phyloP scores from a whole-genome alignment of 176 grass and related monocot genomes.

The Poa annua region DNA sequence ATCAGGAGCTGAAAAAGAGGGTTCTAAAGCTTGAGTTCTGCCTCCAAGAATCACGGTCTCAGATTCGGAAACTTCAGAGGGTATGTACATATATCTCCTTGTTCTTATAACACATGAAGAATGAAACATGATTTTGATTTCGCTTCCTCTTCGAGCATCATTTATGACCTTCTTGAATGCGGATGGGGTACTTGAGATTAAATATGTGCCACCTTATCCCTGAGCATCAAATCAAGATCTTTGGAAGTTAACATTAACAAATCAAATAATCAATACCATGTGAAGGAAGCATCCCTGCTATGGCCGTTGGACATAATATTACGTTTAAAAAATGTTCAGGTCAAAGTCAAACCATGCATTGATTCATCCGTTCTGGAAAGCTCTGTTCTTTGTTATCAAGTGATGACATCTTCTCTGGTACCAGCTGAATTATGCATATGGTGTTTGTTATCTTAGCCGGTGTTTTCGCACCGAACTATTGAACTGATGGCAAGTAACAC shows the following conservation, averaged over 20 bases:
- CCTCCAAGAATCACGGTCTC: conserved; percentile 88
- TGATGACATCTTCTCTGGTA: background rate
- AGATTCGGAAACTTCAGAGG: conserved; percentile 87
- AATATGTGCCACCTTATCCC: conserved; percentile 23
- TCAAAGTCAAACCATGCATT: conserved; percentile 40
- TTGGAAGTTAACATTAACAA: conserved; percentile 46
- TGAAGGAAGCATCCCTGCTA: conserved; percentile 34
- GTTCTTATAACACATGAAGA: background rate
- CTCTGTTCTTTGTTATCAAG: conserved; percentile 9
- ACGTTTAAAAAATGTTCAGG: conserved; percentile 16
- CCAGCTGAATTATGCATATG: background rate
- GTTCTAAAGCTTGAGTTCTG: conserved; percentile 97
- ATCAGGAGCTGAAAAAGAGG: conserved; percentile 91
- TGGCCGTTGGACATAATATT: conserved; percentile 38
- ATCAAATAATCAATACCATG: conserved; percentile 39
- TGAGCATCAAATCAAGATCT: background rate
- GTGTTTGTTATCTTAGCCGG: background rate
- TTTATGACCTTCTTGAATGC: conserved; percentile 32
- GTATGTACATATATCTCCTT: conserved; percentile 44
- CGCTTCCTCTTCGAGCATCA: conserved; percentile 5
- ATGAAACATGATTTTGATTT: conserved; percentile 12
- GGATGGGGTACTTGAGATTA: conserved; percentile 13
- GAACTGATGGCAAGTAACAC: background rate
- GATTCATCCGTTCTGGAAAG: background rate
- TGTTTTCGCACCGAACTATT: background rate